These are phyloP conservation scores for Psilocybe azurescens DNA, from an alignment of 768 basidiomycete species.

Conservation along the genomic window DNA sequence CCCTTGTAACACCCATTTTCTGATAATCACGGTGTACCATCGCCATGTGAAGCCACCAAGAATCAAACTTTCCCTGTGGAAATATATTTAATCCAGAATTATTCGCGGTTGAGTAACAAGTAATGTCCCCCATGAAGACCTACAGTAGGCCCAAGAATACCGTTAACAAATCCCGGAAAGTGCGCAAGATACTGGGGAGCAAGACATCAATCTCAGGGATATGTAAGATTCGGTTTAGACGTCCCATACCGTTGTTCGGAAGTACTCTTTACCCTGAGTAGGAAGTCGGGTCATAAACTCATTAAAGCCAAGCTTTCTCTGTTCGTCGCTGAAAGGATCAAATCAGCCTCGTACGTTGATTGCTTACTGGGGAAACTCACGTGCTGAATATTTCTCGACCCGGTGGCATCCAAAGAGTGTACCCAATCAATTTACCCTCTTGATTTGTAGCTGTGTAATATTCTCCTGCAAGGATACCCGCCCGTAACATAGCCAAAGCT, in stretches of 20 bases:
- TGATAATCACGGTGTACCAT: slow-evolving; percentile 33
- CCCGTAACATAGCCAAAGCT: slow-evolving; percentile 28
- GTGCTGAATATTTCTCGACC: slow-evolving; percentile 35
- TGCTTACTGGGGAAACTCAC: slow-evolving; percentile 20
- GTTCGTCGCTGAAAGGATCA: slow-evolving; percentile 23
- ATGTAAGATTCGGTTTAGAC: background rate
- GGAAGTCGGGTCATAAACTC: slow-evolving; percentile 30
- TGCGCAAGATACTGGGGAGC: slow-evolving; percentile 22
- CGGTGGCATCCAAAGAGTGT: slow-evolving; percentile 37
- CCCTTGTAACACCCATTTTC: slow-evolving; percentile 26
- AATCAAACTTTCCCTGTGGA: slow-evolving; percentile 29
- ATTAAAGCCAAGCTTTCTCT: slow-evolving; percentile 30
- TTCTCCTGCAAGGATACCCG: slow-evolving; percentile 31
- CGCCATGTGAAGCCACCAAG: slow-evolving; percentile 35
- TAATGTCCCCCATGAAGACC: background rate
- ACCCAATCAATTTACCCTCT: slow-evolving; percentile 28
- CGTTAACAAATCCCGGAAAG: slow-evolving; percentile 26
- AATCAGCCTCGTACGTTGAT: background rate
- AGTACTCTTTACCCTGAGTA: slow-evolving; percentile 29
- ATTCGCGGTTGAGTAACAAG: background rate
- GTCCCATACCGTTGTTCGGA: slow-evolving; percentile 24
- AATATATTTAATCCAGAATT: background rate
- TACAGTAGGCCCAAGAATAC: slow-evolving; percentile 27
- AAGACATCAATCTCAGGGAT: background rate
- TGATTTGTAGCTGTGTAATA: slow-evolving; percentile 32